These are phyloP conservation scores for Parafenestella ontariensis DNA, from an alignment of 2,329 filamentous ascomycete species.

Conservation along the genomic window DNA sequence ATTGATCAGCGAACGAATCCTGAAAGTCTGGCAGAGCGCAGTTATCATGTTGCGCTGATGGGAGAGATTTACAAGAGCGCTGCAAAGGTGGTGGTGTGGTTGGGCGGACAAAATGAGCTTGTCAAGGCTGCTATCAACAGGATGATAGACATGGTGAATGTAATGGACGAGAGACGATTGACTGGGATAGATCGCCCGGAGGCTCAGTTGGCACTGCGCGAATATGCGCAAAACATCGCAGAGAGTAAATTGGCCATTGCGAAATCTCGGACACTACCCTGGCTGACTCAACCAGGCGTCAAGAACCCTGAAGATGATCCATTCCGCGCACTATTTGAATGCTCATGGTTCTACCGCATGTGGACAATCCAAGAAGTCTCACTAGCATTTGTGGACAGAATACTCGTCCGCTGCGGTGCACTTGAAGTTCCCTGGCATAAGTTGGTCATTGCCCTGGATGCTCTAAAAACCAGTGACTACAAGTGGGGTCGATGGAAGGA, in stretches of 20 bases:
- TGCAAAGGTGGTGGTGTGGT: constrained; percentile 10
- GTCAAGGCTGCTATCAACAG: not conserved
- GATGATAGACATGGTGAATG: constrained; percentile 1
- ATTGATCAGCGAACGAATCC: not conserved
- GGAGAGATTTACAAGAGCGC: constrained; percentile 12
- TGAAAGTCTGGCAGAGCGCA: constrained; percentile 4
- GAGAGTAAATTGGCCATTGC: not conserved
- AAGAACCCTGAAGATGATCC: not conserved
- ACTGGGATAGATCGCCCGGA: not conserved
- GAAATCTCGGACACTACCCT: not conserved
- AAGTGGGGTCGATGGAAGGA: constrained; percentile 7
- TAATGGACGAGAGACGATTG: not conserved
- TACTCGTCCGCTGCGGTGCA: constrained; percentile 2
- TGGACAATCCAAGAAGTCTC: constrained; percentile 12
- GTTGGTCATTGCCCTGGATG: constrained; percentile 1
- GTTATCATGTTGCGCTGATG: constrained; percentile 15
- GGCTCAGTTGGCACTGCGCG: not conserved
- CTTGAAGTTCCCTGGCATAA: not conserved
- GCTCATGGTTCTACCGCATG: constrained; percentile 8
- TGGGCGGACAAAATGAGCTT: not conserved
- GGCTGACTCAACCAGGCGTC: not conserved
- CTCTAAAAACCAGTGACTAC: not conserved
- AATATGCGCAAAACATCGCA: not conserved
- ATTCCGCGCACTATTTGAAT: constrained; percentile 1
- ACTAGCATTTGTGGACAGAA: not conserved